phyloP scores from a whole-genome alignment of 1,139 yeast genomes.

The Candida sojae region DNA sequence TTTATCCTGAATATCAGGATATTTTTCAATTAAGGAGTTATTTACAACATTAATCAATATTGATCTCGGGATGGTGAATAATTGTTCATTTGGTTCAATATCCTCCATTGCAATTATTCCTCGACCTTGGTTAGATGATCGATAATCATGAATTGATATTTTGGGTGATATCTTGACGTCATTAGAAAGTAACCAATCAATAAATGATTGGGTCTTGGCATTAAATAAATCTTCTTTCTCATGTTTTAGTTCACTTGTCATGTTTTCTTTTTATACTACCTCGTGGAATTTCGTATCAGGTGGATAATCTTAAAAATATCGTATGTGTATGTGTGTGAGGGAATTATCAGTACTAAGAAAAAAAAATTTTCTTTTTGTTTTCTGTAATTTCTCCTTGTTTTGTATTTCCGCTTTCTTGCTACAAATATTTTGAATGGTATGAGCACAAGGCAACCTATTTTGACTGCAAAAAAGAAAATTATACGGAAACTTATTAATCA shows the following conservation, averaged over 20 bases:
- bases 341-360: too few species aligned
- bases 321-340: too few species aligned
- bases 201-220: constrained; percentile 39
- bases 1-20: constrained; percentile 31
- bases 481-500: too few species aligned
- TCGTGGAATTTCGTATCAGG: too few species aligned
- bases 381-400: too few species aligned
- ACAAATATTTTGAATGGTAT: too few species aligned
- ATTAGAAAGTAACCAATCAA: constrained; percentile 51
- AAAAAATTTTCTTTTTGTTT: too few species aligned
- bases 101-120: constrained; percentile 69
- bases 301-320: too few species aligned
- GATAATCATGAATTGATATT: constrained; percentile 59
- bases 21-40: constrained; percentile 42
- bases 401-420: too few species aligned
- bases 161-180: constrained; percentile 56
- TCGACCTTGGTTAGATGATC: constrained; percentile 68
- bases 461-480: too few species aligned
- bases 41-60: constrained; percentile 60
- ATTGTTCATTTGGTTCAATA: constrained; percentile 56
- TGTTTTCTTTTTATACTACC: too few species aligned
- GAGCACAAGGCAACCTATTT: too few species aligned
- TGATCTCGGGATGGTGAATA: constrained; percentile 70
- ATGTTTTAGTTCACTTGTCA: not conserved
- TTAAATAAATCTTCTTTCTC: constrained; percentile 6